These are phyloP conservation scores for Coemansia sp. DNA, from an alignment of 192 early-diverging fungal genomes.

Conservation along the genomic window DNA sequence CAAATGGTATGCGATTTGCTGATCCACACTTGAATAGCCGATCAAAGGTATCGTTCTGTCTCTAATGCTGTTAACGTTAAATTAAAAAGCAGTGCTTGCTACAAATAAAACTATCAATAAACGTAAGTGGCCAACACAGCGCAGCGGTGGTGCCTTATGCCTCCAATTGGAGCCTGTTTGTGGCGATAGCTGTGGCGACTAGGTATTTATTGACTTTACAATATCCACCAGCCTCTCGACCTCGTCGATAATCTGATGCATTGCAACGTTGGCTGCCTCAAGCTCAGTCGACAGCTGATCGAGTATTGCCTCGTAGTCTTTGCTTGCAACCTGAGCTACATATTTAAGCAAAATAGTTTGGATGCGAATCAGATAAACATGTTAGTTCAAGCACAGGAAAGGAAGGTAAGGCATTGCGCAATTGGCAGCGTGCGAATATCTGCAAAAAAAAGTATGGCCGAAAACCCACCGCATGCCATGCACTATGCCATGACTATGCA, in stretches of 20 bases:
- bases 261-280: constrained; percentile 32
- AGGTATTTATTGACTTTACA: constrained; percentile 35
- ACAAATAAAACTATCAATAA: too few species aligned
- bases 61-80: background rate
- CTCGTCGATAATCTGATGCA: constrained; percentile 41
- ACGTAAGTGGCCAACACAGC: too few species aligned
- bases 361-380: background rate
- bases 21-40: background rate
- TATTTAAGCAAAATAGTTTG: background rate
- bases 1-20: background rate
- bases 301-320: constrained; percentile 32
- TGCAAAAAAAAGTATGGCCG: background rate
- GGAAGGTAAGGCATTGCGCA: background rate
- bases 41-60: background rate
- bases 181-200: background rate
- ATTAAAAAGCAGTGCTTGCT: too few species aligned
- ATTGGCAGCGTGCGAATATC: background rate
- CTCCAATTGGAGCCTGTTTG: too few species aligned
- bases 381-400: background rate
- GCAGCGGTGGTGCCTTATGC: too few species aligned
- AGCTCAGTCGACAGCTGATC: constrained; percentile 39
- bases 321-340: constrained; percentile 23
- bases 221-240: constrained; percentile 45
- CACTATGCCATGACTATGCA: background rate
- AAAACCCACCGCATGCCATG: background rate